Base-by-base conservation (phyloP, 257 asterid genomes). In the Jasminum sambac region DNA sequence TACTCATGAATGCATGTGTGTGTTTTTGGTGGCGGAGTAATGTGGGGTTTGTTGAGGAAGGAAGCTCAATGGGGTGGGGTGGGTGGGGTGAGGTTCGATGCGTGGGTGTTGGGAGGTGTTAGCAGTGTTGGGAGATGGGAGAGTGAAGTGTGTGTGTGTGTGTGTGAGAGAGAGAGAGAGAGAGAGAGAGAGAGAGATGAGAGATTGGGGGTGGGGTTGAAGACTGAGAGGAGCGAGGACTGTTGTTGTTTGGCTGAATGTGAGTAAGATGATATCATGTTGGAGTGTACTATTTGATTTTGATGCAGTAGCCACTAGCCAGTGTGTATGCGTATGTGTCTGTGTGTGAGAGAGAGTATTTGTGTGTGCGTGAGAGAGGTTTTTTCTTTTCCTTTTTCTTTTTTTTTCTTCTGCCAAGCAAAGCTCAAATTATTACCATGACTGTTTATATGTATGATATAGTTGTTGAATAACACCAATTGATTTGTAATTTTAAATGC, bases 1-100 rank as follows among this genome's bases (percentile, higher is more conserved):
- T 72, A 74, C 77, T 80, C 90, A 90, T 86, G 84, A 69, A 82
- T 89, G 88, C 86, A 81, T 84, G 84, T 30, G 63, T 46, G 61
- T 30, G 63, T 46, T 52, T 64, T 37, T 14, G 44, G 72, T 61
- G 37, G 58, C 42, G 78, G 71, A 72, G 61, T 37, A 72, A 75
- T 69, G 82, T 62, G 69, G 69, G 71, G 68, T 76, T 66, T 66
- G 70, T 75, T 44, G 61, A 39, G 74, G 60, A 50, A 11, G 19
- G 50, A 40, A 6, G 9, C 44, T 40, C 44, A 40, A 59, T 74
- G 75, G 68, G 36, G 36, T 30, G 36, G 36, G 37, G 58, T 50
- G 78, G 36, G 36, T 30, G 63, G 38, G 71, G 65, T 74, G 62
- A 72, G 71, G 68, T 63, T 6, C 8, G 36, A 26, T 71, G 78